phyloP scores from a whole-genome alignment of 1,139 yeast species.

The Nakaseomyces sp. region DNA sequence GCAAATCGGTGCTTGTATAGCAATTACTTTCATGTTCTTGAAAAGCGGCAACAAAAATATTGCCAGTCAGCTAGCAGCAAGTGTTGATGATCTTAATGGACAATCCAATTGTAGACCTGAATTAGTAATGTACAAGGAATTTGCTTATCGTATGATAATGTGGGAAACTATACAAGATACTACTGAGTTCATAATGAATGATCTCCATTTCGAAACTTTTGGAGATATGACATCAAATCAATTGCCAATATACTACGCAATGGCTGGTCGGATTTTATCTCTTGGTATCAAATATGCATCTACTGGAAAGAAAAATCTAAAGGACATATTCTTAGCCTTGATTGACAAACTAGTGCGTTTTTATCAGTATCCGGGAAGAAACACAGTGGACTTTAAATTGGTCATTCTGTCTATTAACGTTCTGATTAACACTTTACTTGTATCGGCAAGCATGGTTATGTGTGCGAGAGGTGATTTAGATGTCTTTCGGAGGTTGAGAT shows the following conservation, averaged over 20 bases:
- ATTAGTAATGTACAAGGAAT: conserved; percentile 55
- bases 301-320: conserved; percentile 46
- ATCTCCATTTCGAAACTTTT: conserved; percentile 18
- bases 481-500: conserved; percentile 62
- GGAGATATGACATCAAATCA: conserved; percentile 50
- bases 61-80: conserved; percentile 34
- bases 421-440: conserved; percentile 50
- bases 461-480: conserved; percentile 89
- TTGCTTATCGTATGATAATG: conserved; percentile 63
- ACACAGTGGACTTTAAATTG: conserved; percentile 52
- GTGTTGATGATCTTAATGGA: conserved; percentile 13
- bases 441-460: conserved; percentile 67
- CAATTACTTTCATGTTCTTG: conserved; percentile 65
- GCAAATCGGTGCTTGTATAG: conserved; percentile 72
- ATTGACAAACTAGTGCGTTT: conserved; percentile 57
- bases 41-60: conserved; percentile 53
- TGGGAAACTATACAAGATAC: conserved; percentile 57
- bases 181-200: conserved; percentile 47
- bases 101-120: conserved; percentile 71
- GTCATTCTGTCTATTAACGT: conserved; percentile 50
- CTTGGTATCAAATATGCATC: conserved; percentile 76
- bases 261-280: conserved; percentile 71
- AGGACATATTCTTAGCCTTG: conserved; percentile 50
- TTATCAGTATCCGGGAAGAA: conserved; percentile 38
- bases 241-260: conserved; percentile 52